Evolutionary conservation across 768 basidiomycete genomes (phyloP).

Genomic region (Leccinum fibrillosum): DNA sequence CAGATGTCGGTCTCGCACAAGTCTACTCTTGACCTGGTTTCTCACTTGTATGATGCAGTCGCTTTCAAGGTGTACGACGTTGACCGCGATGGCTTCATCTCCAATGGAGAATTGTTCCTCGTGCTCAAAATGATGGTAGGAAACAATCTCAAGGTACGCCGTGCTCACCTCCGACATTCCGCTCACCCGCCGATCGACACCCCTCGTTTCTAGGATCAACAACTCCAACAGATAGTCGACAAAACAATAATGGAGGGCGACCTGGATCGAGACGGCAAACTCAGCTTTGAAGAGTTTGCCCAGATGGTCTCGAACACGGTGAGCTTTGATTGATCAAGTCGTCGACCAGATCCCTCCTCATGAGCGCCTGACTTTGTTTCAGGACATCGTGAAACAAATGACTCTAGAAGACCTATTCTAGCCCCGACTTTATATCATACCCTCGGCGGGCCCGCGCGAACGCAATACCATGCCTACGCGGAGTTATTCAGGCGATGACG

Average conservation of each 20-base stretch:
- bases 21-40: background rate
- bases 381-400: constrained; percentile 99
- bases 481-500: constrained; percentile 7
- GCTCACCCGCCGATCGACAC: background rate
- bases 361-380: background rate
- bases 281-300: constrained; percentile 96
- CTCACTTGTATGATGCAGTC: constrained; percentile 48
- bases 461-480: constrained; percentile 19
- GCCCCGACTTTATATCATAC: constrained; percentile 16
- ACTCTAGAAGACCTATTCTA: constrained; percentile 92
- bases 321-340: constrained; percentile 22
- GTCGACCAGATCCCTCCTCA: constrained; percentile 5
- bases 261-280: constrained; percentile 94
- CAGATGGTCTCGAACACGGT: constrained; percentile 97
- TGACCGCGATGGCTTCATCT: constrained; percentile 96
- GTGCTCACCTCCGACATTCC: background rate
- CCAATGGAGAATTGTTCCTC: constrained; percentile 96
- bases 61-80: constrained; percentile 99
- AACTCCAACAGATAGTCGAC: constrained; percentile 98
- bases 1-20: constrained; percentile 59
- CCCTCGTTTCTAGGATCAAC: constrained; percentile 69
- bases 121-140: constrained; percentile 99
- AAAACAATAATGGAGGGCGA: constrained; percentile 99
- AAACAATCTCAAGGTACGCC: constrained; percentile 87
- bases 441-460: constrained; percentile 9